Conservation (phyloP, 306 rosid species). For the Quercus mongolica region DNA sequence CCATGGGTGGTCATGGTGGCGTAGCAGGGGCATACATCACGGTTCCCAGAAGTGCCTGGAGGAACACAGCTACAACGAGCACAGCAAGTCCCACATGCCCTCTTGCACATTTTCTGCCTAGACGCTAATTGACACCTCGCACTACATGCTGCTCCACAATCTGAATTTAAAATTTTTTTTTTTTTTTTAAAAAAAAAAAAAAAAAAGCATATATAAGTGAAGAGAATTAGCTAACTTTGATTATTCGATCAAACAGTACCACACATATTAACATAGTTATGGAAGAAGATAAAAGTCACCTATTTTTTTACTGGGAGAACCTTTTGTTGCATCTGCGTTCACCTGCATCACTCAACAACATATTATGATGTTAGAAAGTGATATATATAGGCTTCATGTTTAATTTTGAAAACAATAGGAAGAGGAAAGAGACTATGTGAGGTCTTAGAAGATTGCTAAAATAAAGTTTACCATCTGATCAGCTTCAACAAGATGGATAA, state of each 20-base stretch:
- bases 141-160: conserved; percentile 35
- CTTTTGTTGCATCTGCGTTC: background rate
- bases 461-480: conserved; percentile 17
- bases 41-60: conserved; percentile 44
- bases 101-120: conserved; percentile 35
- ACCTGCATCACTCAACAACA: background rate
- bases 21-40: conserved; percentile 48
- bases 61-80: conserved; percentile 49
- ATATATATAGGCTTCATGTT: background rate
- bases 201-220: too few relatives aligned
- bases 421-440: background rate
- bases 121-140: conserved; percentile 37
- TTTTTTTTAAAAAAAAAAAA: too few relatives aligned
- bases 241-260: background rate
- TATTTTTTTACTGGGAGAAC: background rate
- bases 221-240: background rate
- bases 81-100: conserved; percentile 57
- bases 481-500: conserved; percentile 25
- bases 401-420: background rate
- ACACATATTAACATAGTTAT: background rate
- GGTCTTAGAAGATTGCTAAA: background rate
- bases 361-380: background rate
- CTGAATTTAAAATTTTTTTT: background rate
- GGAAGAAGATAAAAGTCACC: background rate
- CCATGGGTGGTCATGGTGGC: conserved; percentile 45